Evolutionary conservation across 2,329 filamentous ascomycete genomes (phyloP).

Genomic region (Fusarium lateritium): DNA sequence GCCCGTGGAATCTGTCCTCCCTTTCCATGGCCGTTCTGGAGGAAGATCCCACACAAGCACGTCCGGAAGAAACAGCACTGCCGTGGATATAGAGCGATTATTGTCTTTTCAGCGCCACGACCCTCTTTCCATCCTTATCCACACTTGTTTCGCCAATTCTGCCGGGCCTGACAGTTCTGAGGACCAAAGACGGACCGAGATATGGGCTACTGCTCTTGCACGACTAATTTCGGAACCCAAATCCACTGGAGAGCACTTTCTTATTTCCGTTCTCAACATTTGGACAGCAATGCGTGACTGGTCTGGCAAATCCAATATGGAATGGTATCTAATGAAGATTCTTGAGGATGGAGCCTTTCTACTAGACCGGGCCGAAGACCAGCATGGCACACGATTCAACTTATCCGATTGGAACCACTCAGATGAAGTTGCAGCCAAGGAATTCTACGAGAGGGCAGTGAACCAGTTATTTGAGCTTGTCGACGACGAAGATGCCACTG

Average conservation of each 20-base stretch:
- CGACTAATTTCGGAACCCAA: slow-evolving; percentile 84
- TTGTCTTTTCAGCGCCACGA: slow-evolving; percentile 92
- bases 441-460: slow-evolving; percentile 89
- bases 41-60: slow-evolving; percentile 62
- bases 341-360: slow-evolving; percentile 94
- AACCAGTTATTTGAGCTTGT: slow-evolving; percentile 87
- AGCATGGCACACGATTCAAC: slow-evolving; percentile 79
- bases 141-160: slow-evolving; percentile 91
- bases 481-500: slow-evolving; percentile 85
- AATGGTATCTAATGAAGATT: slow-evolving; percentile 95
- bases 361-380: slow-evolving; percentile 86
- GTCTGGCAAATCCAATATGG: slow-evolving; percentile 90
- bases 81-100: slow-evolving; percentile 81
- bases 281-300: slow-evolving; percentile 91
- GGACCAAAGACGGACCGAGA: slow-evolving; percentile 82
- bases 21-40: slow-evolving; percentile 71
- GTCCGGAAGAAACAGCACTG: slow-evolving; percentile 64
- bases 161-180: slow-evolving; percentile 86
- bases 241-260: slow-evolving; percentile 82
- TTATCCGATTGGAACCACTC: slow-evolving; percentile 81
- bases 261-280: slow-evolving; percentile 87
- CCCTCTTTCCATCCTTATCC: slow-evolving; percentile 85
- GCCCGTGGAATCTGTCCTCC: slow-evolving; percentile 85
- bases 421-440: slow-evolving; percentile 85
- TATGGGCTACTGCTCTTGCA: slow-evolving; percentile 91